phyloP scores from a whole-genome alignment of 257 asterid species.

The Nicotiana benthamiana region DNA sequence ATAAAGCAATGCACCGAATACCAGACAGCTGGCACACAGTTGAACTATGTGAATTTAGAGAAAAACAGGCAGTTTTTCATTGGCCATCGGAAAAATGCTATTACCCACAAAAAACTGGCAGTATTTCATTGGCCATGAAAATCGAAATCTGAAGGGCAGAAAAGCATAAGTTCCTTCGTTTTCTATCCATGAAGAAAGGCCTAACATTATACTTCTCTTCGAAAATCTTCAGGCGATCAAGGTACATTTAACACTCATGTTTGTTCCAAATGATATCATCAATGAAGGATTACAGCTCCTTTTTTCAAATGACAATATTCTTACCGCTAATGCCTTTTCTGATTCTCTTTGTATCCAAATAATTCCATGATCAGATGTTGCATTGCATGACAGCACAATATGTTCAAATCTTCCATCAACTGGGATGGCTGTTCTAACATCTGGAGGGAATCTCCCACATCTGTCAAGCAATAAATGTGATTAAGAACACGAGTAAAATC shows the following conservation, averaged over 20 bases:
- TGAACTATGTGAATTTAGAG: neutral
- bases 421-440: constrained; percentile 90
- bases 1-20: neutral
- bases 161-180: neutral
- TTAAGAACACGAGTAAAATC: neutral
- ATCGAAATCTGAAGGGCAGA: neutral
- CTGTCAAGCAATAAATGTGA: constrained; percentile 20
- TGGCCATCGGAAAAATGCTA: neutral
- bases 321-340: constrained; percentile 65
- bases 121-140: neutral
- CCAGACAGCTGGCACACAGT: neutral
- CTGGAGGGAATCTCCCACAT: constrained; percentile 96
- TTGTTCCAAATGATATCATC: neutral
- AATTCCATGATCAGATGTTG: constrained; percentile 90
- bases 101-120: neutral
- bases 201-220: neutral
- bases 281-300: neutral
- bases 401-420: constrained; percentile 98
- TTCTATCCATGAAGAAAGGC: neutral
- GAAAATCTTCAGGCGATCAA: neutral
- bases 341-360: constrained; percentile 89
- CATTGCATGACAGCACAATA: constrained; percentile 84
- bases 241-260: neutral
- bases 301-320: neutral
- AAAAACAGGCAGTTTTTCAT: neutral